phyloP scores from a whole-genome alignment of 805 yeast genomes.

The Saccharomycopsis fodiens region DNA sequence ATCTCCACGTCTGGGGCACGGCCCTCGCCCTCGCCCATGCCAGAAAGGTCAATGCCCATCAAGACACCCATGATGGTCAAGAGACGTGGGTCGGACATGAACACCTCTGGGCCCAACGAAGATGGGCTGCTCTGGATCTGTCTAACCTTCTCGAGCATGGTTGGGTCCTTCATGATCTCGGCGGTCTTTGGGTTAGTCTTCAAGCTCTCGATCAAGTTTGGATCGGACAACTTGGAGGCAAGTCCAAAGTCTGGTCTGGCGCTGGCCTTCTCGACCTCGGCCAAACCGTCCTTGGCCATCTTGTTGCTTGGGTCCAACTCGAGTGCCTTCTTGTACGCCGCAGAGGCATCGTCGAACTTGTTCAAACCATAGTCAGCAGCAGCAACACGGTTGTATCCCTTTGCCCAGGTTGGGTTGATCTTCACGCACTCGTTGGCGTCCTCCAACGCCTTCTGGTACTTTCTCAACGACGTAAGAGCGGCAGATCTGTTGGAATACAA shows the following conservation, averaged over 20 bases:
- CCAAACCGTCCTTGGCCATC: slow-evolving; percentile 79
- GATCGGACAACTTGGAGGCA: slow-evolving; percentile 73
- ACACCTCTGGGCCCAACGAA: slow-evolving; percentile 51
- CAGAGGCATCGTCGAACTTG: slow-evolving; percentile 65
- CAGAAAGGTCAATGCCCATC: slow-evolving; percentile 64
- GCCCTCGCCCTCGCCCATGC: slow-evolving; percentile 8
- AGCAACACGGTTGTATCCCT: slow-evolving; percentile 89
- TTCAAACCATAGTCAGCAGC: slow-evolving; percentile 90
- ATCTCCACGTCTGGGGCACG: slow-evolving; percentile 14
- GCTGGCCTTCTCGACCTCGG: slow-evolving; percentile 58
- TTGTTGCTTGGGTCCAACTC: slow-evolving; percentile 74
- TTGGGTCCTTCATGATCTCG: slow-evolving; percentile 81
- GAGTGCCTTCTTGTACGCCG: slow-evolving; percentile 68
- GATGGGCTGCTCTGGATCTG: slow-evolving; percentile 65
- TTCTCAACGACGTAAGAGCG: slow-evolving; percentile 53
- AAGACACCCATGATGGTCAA: slow-evolving; percentile 83
- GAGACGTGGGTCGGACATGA: slow-evolving; percentile 75
- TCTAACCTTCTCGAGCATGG: slow-evolving; percentile 61
- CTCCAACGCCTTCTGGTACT: slow-evolving; percentile 64
- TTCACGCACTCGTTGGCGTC: slow-evolving; percentile 83
- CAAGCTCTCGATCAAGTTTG: slow-evolving; percentile 67
- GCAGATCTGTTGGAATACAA: slow-evolving; percentile 83
- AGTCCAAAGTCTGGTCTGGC: slow-evolving; percentile 50
- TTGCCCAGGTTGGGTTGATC: slow-evolving; percentile 85
- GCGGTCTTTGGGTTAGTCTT: slow-evolving; percentile 80